Conservation (phyloP, 805 yeast genomes). For the Starmerella davenportii region DNA sequence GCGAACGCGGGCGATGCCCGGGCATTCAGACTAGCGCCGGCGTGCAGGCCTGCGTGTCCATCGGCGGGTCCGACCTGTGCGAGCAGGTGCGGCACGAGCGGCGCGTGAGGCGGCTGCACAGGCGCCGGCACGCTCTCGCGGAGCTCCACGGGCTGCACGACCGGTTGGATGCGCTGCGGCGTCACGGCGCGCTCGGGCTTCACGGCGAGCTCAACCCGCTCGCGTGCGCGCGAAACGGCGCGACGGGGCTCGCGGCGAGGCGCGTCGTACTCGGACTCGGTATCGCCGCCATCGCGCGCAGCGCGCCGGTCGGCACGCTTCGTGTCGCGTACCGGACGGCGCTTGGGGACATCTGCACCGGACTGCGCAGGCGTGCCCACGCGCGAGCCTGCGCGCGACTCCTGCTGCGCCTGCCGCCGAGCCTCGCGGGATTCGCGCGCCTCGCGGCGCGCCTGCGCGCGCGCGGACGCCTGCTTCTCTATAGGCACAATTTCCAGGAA, state of each 20-base stretch:
- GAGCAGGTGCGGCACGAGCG: not conserved
- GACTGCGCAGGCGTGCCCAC: constrained; percentile 8
- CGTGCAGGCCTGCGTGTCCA: no score
- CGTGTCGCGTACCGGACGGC: constrained; percentile 6
- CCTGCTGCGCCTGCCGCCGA: constrained; percentile 21
- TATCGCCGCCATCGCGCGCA: constrained; percentile 5
- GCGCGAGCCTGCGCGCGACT: constrained; percentile 5
- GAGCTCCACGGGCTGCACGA: not conserved
- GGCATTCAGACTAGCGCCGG: no score
- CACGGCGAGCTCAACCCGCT: not conserved
- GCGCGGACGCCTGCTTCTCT: constrained; percentile 39
- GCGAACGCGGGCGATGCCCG: no score
- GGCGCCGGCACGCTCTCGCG: not conserved
- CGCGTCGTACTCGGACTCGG: constrained; percentile 8
- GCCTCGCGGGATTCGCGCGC: constrained; percentile 82
- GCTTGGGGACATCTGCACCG: constrained; percentile 2
- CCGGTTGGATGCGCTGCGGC: not conserved
- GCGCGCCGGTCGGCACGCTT: not conserved
- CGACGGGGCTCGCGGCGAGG: constrained; percentile 6
- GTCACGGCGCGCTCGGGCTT: not conserved
- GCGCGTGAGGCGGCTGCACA: not conserved
- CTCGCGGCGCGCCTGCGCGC: constrained; percentile 76
- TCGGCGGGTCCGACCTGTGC: no score
- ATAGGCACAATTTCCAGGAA: constrained; percentile 42
- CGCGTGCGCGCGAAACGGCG: not conserved